A percentile compares a stretch with the other conserved stretches of the same genome.
Evolutionary conservation across 352 stramenopile genomes (phyloP).

Genomic region (Pythium vanterpoolii): DNA sequence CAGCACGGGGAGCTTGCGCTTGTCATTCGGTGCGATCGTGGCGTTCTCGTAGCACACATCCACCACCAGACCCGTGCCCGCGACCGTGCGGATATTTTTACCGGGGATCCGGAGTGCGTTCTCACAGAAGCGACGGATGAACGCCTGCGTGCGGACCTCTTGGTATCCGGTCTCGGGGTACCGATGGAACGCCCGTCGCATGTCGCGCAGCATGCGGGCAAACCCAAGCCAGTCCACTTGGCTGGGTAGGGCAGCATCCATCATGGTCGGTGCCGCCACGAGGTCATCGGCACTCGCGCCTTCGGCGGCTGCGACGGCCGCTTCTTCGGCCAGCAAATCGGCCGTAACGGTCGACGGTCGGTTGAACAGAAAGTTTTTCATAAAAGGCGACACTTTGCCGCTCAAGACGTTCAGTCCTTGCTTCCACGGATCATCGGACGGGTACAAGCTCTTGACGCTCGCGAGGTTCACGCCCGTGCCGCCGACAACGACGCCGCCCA

Average conservation of each 20-base stretch:
- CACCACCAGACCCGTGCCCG: constrained; percentile 87
- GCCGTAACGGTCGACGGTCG: constrained; percentile 2
- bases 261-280: not conserved
- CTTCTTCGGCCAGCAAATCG: not conserved
- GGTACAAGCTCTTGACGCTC: constrained; percentile 49
- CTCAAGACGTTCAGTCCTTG: constrained; percentile 46
- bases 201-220: constrained; percentile 64
- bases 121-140: constrained; percentile 82
- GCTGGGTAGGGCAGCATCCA: constrained; percentile 15
- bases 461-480: constrained; percentile 6
- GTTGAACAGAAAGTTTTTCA: constrained; percentile 52
- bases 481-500: constrained; percentile 5
- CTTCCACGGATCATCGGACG: constrained; percentile 68
- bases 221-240: constrained; percentile 66
- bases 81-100: constrained; percentile 71
- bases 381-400: constrained; percentile 54
- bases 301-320: constrained; percentile 13
- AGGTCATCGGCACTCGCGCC: constrained; percentile 9
- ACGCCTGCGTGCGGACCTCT: constrained; percentile 84
- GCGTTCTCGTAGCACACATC: constrained; percentile 84
- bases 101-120: constrained; percentile 71
- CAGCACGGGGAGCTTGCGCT: constrained; percentile 78
- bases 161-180: constrained; percentile 92
- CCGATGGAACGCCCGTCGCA: constrained; percentile 84
- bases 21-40: constrained; percentile 41